These are phyloP conservation scores for Pleurotus djamor DNA, from an alignment of 768 basidiomycete species.

Conservation along the genomic window DNA sequence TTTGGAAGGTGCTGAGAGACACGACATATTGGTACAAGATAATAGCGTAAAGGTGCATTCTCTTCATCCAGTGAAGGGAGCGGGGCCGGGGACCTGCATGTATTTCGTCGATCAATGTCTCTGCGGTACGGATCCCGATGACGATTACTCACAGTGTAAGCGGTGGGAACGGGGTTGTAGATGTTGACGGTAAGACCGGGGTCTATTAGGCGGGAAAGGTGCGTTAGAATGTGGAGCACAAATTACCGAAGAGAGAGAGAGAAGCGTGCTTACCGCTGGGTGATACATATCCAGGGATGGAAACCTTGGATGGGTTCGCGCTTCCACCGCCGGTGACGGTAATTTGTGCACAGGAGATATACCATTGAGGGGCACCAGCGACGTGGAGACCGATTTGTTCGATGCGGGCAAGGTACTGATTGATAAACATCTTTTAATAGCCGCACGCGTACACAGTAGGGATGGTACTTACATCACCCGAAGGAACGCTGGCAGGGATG, in stretches of 20 bases:
- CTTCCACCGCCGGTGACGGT: constrained; percentile 35
- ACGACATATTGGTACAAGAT: not conserved
- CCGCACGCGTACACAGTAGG: not conserved
- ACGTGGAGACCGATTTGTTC: constrained; percentile 42
- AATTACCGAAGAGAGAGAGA: not conserved
- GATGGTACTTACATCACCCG: constrained; percentile 30
- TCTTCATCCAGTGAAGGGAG: not conserved
- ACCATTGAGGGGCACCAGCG: constrained; percentile 37
- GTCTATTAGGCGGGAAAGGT: constrained; percentile 12
- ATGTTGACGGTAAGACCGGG: constrained; percentile 21
- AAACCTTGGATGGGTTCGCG: constrained; percentile 37
- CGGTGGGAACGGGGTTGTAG: constrained; percentile 22
- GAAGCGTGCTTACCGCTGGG: constrained; percentile 16
- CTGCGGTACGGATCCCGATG: not conserved
- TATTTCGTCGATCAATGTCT: not conserved
- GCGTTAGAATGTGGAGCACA: not conserved
- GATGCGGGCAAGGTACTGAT: constrained; percentile 39
- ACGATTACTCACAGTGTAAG: constrained; percentile 17
- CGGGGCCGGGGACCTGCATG: constrained; percentile 18
- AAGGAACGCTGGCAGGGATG: constrained; percentile 37
- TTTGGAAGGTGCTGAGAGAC: not conserved
- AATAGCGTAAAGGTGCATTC: not conserved
- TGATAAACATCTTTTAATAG: too few relatives aligned
- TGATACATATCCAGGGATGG: constrained; percentile 39
- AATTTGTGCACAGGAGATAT: constrained; percentile 43